Evolutionary conservation across 768 basidiomycete genomes (phyloP).

Genomic region (Strobilomyces dryophilus): DNA sequence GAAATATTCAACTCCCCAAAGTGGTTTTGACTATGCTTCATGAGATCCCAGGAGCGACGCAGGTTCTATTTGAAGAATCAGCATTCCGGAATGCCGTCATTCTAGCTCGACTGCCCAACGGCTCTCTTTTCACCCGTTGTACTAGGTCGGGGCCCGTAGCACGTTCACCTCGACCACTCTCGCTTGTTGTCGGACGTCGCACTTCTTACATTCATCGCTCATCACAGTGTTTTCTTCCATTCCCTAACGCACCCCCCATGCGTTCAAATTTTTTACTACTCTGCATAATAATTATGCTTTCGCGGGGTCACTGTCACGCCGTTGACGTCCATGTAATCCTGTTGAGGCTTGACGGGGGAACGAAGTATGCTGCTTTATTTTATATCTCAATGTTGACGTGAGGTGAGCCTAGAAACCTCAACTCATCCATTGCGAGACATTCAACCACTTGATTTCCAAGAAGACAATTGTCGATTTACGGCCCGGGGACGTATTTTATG

Average conservation of each 20-base stretch:
- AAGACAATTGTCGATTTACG: not conserved
- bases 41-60: not conserved
- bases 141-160: constrained; percentile 3
- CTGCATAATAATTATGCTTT: not conserved
- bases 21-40: constrained; percentile 8
- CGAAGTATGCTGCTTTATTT: constrained; percentile 4
- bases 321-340: not conserved
- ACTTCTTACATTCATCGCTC: not conserved
- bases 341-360: constrained; percentile 1
- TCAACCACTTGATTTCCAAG: constrained; percentile 6
- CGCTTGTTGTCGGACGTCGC: not conserved
- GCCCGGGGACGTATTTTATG: constrained; percentile 28
- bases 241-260: constrained; percentile 6
- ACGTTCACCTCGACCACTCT: no score
- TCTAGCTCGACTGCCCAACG: not conserved
- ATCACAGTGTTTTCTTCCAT: not conserved
- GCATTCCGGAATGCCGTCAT: not conserved
- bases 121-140: constrained; percentile 1
- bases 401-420: not conserved
- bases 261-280: constrained; percentile 3
- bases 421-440: constrained; percentile 14
- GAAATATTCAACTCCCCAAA: not conserved
- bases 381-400: not conserved
- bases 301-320: constrained; percentile 3
- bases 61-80: not conserved